phyloP scores from a whole-genome alignment of 306 rosid species.

The Dryas alaskensis region DNA sequence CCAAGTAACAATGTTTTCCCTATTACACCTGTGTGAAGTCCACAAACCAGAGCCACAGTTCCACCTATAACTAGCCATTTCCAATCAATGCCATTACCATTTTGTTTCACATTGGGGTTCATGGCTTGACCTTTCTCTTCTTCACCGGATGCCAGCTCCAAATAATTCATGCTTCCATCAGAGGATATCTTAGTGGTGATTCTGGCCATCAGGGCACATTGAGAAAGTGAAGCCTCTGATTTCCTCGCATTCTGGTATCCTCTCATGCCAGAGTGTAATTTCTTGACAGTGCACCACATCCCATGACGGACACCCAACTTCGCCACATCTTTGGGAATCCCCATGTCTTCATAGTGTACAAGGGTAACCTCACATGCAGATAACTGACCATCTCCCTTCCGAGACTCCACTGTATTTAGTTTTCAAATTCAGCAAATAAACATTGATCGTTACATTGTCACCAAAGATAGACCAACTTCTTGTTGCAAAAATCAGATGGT shows the following conservation, averaged over 20 bases:
- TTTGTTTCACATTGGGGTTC: slow-evolving; percentile 24
- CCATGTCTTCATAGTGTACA: slow-evolving; percentile 94
- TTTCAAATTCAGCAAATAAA: slow-evolving; percentile 27
- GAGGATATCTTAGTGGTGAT: slow-evolving; percentile 62
- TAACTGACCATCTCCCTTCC: slow-evolving; percentile 84
- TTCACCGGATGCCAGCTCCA: slow-evolving; percentile 34
- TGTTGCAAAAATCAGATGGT: not conserved
- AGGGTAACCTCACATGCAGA: slow-evolving; percentile 93
- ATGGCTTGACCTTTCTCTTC: slow-evolving; percentile 39
- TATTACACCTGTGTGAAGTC: slow-evolving; percentile 74
- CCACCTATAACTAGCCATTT: slow-evolving; percentile 94
- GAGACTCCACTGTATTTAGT: slow-evolving; percentile 77
- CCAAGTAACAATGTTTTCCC: slow-evolving; percentile 80
- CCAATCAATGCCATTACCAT: slow-evolving; percentile 70
- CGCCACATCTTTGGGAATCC: slow-evolving; percentile 97
- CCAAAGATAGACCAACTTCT: slow-evolving; percentile 12
- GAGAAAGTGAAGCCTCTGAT: slow-evolving; percentile 58
- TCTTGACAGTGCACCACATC: slow-evolving; percentile 98
- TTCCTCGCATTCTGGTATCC: slow-evolving; percentile 87
- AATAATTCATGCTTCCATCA: slow-evolving; percentile 40
- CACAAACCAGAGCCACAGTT: slow-evolving; percentile 85
- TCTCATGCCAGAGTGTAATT: slow-evolving; percentile 88
- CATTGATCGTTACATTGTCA: slow-evolving; percentile 10
- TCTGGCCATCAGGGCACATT: slow-evolving; percentile 70
- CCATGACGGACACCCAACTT: slow-evolving; percentile 98